A percentile compares a stretch with the other conserved stretches of the same genome.
These are phyloP conservation scores for Achaetomium macrosporum DNA, from an alignment of 2,329 filamentous ascomycete genomes.

Conservation along the genomic window DNA sequence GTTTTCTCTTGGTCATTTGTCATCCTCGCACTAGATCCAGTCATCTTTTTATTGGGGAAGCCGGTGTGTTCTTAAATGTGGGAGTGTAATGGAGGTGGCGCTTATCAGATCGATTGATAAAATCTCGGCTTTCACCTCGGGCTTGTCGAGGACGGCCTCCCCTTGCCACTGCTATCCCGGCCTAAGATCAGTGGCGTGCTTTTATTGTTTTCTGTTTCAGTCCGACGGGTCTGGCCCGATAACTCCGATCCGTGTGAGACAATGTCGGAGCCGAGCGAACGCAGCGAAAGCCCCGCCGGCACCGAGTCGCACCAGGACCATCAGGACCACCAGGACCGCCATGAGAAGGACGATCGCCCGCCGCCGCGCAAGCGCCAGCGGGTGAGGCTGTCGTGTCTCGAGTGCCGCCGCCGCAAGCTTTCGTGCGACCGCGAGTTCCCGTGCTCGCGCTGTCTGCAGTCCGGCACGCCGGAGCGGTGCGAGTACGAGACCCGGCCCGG, in stretches of 20 bases:
- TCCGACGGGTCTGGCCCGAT: conserved; percentile 15
- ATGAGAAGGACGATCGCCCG: conserved; percentile 21
- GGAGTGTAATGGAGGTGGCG: background rate
- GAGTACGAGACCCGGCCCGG: conserved; percentile 50
- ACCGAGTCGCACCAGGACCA: conserved; percentile 12
- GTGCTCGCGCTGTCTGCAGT: conserved; percentile 58
- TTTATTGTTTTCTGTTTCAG: background rate
- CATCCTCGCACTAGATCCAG: conserved; percentile 1
- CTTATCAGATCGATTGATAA: conserved; percentile 23
- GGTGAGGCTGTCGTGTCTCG: conserved; percentile 53
- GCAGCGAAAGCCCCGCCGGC: conserved; percentile 20
- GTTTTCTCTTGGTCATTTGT: background rate
- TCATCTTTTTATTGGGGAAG: background rate
- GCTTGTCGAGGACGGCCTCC: conserved; percentile 1
- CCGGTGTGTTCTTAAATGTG: background rate
- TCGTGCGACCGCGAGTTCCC: conserved; percentile 57
- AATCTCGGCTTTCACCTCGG: conserved; percentile 6
- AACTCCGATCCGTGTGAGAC: conserved; percentile 12
- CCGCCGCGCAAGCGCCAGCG: conserved; percentile 53
- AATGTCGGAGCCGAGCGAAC: conserved; percentile 27
- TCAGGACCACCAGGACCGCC: conserved; percentile 6
- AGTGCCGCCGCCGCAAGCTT: conserved; percentile 55
- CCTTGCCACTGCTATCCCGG: conserved; percentile 2
- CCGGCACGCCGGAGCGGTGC: conserved; percentile 54
- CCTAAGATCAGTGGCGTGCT: conserved; percentile 7